These are phyloP conservation scores for Sporisorium graminicola DNA, from an alignment of 1,284 basidiomycete species.

Conservation along the genomic window DNA sequence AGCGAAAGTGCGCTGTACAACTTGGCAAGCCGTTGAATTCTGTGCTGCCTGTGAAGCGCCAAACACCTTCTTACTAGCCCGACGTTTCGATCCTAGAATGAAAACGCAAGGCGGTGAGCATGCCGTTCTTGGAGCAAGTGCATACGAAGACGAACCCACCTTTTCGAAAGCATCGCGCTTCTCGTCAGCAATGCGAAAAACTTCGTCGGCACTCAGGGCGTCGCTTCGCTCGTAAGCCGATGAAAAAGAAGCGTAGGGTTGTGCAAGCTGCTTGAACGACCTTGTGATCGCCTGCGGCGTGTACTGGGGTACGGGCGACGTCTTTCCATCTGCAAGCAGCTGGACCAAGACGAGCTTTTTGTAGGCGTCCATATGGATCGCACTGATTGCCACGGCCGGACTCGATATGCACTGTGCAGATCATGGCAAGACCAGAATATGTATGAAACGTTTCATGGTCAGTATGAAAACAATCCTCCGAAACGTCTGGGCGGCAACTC, in stretches of 20 bases:
- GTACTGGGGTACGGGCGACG: slow-evolving; percentile 32
- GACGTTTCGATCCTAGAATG: slow-evolving; percentile 79
- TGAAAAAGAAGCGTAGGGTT: slow-evolving; percentile 32
- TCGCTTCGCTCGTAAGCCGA: slow-evolving; percentile 31
- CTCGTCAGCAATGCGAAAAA: slow-evolving; percentile 29
- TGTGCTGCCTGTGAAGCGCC: slow-evolving; percentile 78
- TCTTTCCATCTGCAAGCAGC: slow-evolving; percentile 78
- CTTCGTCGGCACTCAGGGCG: neutral
- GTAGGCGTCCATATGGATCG: slow-evolving; percentile 84
- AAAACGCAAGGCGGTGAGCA: too few species aligned
- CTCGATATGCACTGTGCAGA: slow-evolving; percentile 74
- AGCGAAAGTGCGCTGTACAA: slow-evolving; percentile 83
- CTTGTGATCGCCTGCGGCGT: slow-evolving; percentile 24
- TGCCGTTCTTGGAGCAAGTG: neutral
- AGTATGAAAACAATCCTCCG: too few species aligned
- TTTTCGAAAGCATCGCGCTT: slow-evolving; percentile 29
- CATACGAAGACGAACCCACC: neutral
- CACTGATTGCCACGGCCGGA: slow-evolving; percentile 77
- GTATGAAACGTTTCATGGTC: neutral
- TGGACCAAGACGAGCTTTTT: slow-evolving; percentile 84
- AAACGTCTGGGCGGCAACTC: too few species aligned
- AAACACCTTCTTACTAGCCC: slow-evolving; percentile 79
- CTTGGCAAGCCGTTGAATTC: slow-evolving; percentile 80
- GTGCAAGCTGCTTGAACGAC: slow-evolving; percentile 25
- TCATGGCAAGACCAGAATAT: neutral